phyloP scores from a whole-genome alignment of 2,329 filamentous ascomycete genomes.

The Phyllosticta paracitricarpa region DNA sequence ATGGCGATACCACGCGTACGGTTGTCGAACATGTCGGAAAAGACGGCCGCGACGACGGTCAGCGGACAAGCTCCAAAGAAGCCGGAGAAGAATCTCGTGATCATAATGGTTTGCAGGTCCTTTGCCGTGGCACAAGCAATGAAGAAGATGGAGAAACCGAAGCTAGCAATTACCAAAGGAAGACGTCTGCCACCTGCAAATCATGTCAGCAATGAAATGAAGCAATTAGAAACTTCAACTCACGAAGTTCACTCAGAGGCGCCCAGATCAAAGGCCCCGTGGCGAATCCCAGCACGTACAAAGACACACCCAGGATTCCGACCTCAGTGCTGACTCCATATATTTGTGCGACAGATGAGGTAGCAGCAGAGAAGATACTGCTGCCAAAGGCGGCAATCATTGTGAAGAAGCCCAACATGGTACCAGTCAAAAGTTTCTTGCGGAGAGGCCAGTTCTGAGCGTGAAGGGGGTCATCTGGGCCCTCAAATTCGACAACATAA shows the following conservation, averaged over 20 bases:
- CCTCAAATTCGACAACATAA: constrained; percentile 76
- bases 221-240: no score
- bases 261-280: constrained; percentile 37
- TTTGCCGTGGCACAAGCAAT: constrained; percentile 40
- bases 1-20: constrained; percentile 32
- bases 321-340: constrained; percentile 40
- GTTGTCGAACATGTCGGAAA: constrained; percentile 48
- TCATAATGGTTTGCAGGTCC: constrained; percentile 43
- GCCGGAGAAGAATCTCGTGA: constrained; percentile 44
- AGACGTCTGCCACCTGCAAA: constrained; percentile 31
- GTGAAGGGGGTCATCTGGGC: constrained; percentile 71
- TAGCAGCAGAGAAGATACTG: constrained; percentile 34
- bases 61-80: constrained; percentile 46
- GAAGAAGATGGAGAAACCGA: constrained; percentile 43
- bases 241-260: constrained; percentile 41
- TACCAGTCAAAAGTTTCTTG: constrained; percentile 64
- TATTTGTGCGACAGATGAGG: constrained; percentile 21
- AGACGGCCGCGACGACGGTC: constrained; percentile 45
- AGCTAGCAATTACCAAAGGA: constrained; percentile 39
- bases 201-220: no score
- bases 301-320: constrained; percentile 39
- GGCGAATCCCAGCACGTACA: constrained; percentile 42
- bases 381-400: constrained; percentile 55
- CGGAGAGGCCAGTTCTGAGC: constrained; percentile 76
- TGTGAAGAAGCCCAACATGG: constrained; percentile 64